Percentiles rank a stretch among this genome's conserved stretches.
Conservation (phyloP, 129 eudicot genomes). For the Ambrosia trifida region DNA sequence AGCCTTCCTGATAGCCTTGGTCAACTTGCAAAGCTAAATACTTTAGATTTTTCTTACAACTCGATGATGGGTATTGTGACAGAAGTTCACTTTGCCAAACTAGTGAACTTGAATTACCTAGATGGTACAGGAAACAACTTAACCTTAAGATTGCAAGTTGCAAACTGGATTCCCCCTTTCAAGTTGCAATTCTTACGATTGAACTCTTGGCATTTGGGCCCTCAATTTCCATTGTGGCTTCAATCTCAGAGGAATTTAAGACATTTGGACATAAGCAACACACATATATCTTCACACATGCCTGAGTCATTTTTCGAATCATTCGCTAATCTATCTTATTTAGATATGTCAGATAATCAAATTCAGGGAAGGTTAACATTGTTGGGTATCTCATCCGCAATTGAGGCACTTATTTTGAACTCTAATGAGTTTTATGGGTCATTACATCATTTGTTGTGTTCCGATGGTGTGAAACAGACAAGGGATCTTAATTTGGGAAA, state of each 20-base stretch:
- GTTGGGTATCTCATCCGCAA: not conserved
- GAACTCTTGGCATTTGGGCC: constrained; percentile 1
- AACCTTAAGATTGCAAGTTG: not conserved
- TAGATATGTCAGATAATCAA: not conserved
- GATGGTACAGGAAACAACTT: constrained; percentile 4
- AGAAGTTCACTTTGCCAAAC: not conserved
- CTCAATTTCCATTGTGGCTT: not conserved
- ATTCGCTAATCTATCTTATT: not conserved
- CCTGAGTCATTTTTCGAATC: constrained; percentile 6
- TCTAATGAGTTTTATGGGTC: constrained; percentile 15
- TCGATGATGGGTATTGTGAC: not conserved
- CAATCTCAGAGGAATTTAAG: not conserved
- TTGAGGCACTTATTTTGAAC: not conserved
- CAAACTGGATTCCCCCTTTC: not conserved
- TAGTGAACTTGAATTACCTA: not conserved
- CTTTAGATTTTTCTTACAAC: not conserved
- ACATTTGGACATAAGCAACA: constrained; percentile 6
- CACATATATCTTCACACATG: not conserved
- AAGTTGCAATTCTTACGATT: not conserved
- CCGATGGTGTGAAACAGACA: not conserved
- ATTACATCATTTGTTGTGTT: constrained; percentile 35
- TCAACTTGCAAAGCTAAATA: not conserved
- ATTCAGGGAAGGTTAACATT: not conserved
- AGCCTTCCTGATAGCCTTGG: constrained; percentile 18
- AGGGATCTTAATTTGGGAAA: constrained; percentile 28